Base-by-base conservation (phyloP, 83 land plant genomes). In the Picea abies region DNA sequence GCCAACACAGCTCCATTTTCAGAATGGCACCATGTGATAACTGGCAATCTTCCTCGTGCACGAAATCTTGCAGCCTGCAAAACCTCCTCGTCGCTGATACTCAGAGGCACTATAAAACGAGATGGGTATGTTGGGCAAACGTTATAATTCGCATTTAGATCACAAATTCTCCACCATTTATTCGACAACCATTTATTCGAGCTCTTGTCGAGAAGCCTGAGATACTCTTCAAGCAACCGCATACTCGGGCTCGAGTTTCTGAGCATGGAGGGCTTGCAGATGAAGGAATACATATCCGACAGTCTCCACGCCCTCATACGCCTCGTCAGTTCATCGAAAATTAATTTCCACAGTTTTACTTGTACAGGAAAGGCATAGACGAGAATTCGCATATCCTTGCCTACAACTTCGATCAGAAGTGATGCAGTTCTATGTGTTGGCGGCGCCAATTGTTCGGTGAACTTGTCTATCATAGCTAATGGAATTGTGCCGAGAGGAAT, bases 361-460 rank as follows among this genome's bases (percentile, higher is more conserved):
- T 72, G 85, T 20, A 94, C 10, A 17, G 93, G 93, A 87, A 97
- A 97, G 17, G 93, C 96, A 89, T 89, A 97, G 14, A 92, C 86
- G 44, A 93, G 85, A 12, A 92, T 88, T 81, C 99, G 92, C 98
- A 95, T 90, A 86, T 97, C 99, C 86, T 94, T 97, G 22, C 99
- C 97, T 82, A 91, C 81, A 78, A 96, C 88, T 85, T 93, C 94
- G 23, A 96, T 94, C 70, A 94, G 88, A 69, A 92, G 86, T 22
- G 83, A 90, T 20, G 91, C 63, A 60, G 93, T 41, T 20, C 15
- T 76, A 82, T 37, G 6, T 25, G n/a, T 26, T 62, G 37, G 26
- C 84, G 84, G 81, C 82, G 92, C 99, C 73, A 84, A 0, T 6
- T 47, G 90, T 87, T 96, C 92, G 82, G 39, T 81, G 79, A 97